phyloP scores from a whole-genome alignment of 352 stramenopile species.

The Lagenidium sp. region DNA sequence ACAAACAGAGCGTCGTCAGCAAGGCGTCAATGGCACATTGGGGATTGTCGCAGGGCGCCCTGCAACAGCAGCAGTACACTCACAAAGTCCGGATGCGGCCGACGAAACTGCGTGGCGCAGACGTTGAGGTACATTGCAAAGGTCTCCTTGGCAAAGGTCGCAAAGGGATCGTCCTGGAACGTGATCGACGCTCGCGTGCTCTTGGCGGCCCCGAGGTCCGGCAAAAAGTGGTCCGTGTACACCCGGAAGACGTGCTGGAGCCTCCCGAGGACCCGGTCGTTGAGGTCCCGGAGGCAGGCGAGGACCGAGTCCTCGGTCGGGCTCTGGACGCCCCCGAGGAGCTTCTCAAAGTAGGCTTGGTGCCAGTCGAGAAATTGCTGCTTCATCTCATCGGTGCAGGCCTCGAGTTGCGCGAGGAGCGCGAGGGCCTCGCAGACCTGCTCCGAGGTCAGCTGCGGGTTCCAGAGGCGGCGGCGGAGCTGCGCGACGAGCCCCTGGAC shows the following conservation, averaged over 20 bases:
- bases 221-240: conserved; percentile 59
- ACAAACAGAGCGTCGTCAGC: conserved; percentile 2
- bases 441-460: conserved; percentile 28
- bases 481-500: conserved; percentile 64
- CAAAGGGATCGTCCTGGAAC: conserved; percentile 53
- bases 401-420: conserved; percentile 53
- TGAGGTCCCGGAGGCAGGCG: conserved; percentile 44
- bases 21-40: neutral
- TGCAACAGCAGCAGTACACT: conserved; percentile 7
- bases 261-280: conserved; percentile 34
- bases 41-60: too few species aligned
- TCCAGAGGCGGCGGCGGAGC: conserved; percentile 45
- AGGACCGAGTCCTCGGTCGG: conserved; percentile 37
- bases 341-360: conserved; percentile 54
- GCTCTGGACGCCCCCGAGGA: conserved; percentile 31
- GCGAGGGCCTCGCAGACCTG: conserved; percentile 64
- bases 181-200: conserved; percentile 28
- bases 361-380: conserved; percentile 84
- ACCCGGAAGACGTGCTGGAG: conserved; percentile 49
- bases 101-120: conserved; percentile 44
- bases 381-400: conserved; percentile 64
- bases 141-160: conserved; percentile 59
- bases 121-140: conserved; percentile 48
- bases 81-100: conserved; percentile 51
- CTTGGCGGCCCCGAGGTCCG: conserved; percentile 30